Evolutionary conservation across 192 early-diverging fungal genomes (phyloP).

Genomic region (Linnemannia elongata): DNA sequence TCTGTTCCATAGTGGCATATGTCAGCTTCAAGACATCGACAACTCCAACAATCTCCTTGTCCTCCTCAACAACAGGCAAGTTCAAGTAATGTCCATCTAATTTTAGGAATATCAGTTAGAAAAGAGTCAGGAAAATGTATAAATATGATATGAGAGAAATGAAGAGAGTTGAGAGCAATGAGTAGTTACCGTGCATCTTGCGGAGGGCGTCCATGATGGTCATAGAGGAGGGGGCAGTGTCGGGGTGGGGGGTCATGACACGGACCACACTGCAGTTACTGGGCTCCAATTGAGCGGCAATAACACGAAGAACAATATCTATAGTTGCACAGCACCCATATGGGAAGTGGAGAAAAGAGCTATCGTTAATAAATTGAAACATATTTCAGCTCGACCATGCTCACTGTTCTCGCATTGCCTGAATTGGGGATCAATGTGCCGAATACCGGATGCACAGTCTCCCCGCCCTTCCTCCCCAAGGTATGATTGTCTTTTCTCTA

Average conservation of each 20-base stretch:
- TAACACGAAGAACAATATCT: conserved; percentile 89
- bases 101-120: neutral
- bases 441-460: neutral
- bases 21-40: conserved; percentile 89
- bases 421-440: neutral
- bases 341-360: neutral
- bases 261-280: conserved; percentile 92
- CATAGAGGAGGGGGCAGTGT: conserved; percentile 77
- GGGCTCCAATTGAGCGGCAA: conserved; percentile 90
- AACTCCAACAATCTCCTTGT: conserved; percentile 78
- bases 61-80: conserved; percentile 83
- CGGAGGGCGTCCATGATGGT: conserved; percentile 87
- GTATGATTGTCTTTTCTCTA: neutral
- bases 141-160: too few species aligned
- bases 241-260: conserved; percentile 96
- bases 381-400: neutral
- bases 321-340: conserved; percentile 35
- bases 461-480: neutral
- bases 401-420: neutral
- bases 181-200: conserved; percentile 80
- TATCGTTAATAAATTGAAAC: conserved; percentile 9
- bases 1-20: conserved; percentile 86
- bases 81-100: conserved; percentile 87
- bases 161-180: neutral
- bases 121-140: neutral